Base-by-base conservation (phyloP, 2,329 filamentous ascomycete genomes). In the Lecanicillium sp. region DNA sequence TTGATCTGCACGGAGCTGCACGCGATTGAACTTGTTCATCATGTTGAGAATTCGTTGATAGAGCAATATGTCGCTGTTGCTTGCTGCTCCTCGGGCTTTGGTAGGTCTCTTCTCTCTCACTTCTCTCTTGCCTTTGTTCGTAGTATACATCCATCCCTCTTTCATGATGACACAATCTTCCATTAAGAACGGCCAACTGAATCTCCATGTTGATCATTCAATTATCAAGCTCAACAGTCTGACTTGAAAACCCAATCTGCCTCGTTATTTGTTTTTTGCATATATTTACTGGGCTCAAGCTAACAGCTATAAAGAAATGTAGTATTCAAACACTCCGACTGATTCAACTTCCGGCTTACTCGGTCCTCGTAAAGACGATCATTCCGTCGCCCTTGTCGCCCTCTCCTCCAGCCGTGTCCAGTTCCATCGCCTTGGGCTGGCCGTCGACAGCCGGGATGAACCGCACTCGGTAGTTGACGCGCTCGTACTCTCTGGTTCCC, bases 161-260 rank as follows among this genome's bases (percentile, higher is more conserved):
- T 56, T 52, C 52, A 68, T 79, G 77, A 82, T 82, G 77, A 81
- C 66, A 68, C 52, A 68, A 56, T 61, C 68, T 76, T 66, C 61
- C 36, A 47, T 77, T 79, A 80, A 80, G 77, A 81, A 81, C 78
- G 77, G 77, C 78, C 78, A 79, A 78, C 78, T 75, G 75, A 82
- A 79, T 67, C 58, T 54, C 62, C 56, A 73, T 81, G 77, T 79
- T 74, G 77, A 51, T 80, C 60, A 59, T 56, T 69, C 67, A 69
- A 72, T 66, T 69, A 75, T 79, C 77, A 81, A 80, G 76, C 77
- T 81, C 75, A 79, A 79, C 74, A 79, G 74, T 81, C 76, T 81
- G 77, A 81, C 55, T 42, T 29, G 24, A 56, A 50, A 15, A 32
- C 15, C 19, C 33, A 33, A 12, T 21, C 11, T 39, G 19, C 50